Percentiles rank a stretch among this genome's conserved stretches.
phyloP scores from a whole-genome alignment of 140 eudicot species.

The Anethum foeniculum region DNA sequence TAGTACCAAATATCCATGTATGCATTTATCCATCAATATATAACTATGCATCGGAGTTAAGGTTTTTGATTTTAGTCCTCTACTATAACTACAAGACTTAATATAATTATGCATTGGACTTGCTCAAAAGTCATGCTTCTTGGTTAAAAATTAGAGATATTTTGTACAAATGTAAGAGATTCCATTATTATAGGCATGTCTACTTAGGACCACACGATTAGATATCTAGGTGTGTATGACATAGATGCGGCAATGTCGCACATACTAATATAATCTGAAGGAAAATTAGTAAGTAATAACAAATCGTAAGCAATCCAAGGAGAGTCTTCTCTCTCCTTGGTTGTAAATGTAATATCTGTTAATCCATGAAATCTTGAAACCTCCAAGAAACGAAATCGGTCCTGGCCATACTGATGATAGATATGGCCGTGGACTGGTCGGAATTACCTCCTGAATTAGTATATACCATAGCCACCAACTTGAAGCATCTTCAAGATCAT shows the following conservation, averaged over 20 bases:
- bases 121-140: background rate
- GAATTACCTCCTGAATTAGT: slow-evolving; percentile 61
- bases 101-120: no score
- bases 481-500: slow-evolving; percentile 36
- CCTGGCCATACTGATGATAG: slow-evolving; percentile 9
- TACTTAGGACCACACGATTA: background rate
- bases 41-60: no score
- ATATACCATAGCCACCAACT: slow-evolving; percentile 32
- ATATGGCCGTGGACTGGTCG: slow-evolving; percentile 51
- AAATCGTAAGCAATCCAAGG: background rate
- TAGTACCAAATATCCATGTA: no score
- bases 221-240: background rate
- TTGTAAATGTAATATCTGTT: no score
- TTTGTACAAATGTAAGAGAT: background rate
- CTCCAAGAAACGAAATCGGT: background rate
- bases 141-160: background rate
- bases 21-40: no score
- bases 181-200: background rate
- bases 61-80: no score
- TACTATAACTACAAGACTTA: no score
- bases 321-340: slow-evolving; percentile 1
- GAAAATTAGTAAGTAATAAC: background rate
- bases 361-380: background rate
- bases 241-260: background rate
- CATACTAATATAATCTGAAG: background rate